phyloP scores from a whole-genome alignment of 1,284 basidiomycete species.

The Trichosporon ovoides region DNA sequence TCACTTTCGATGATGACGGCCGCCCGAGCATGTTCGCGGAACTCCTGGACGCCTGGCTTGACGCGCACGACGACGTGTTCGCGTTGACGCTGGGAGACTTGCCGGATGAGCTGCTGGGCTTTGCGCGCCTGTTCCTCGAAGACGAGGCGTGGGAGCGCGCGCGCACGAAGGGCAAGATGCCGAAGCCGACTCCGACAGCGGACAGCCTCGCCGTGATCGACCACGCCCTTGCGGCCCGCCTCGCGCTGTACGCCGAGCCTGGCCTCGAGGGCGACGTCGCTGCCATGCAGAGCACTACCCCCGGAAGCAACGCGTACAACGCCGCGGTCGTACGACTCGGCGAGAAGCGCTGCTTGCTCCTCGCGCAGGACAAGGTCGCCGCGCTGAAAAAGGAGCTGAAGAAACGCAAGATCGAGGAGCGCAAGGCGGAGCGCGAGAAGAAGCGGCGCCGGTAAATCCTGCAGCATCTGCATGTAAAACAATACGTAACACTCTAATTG shows the following conservation, averaged over 20 bases:
- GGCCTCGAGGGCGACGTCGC: slow-evolving; percentile 37
- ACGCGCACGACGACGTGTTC: slow-evolving; percentile 77
- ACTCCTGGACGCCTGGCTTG: slow-evolving; percentile 84
- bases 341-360: slow-evolving; percentile 48
- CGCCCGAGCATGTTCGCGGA: slow-evolving; percentile 24
- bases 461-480: background rate
- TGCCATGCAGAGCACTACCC: slow-evolving; percentile 20
- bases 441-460: background rate
- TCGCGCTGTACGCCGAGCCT: slow-evolving; percentile 6
- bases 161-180: slow-evolving; percentile 66
- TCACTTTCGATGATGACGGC: slow-evolving; percentile 44
- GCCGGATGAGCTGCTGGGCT: slow-evolving; percentile 63
- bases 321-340: slow-evolving; percentile 50
- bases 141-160: slow-evolving; percentile 63
- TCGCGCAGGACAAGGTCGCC: slow-evolving; percentile 9
- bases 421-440: background rate
- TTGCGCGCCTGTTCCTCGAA: slow-evolving; percentile 64
- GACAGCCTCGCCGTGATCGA: slow-evolving; percentile 48
- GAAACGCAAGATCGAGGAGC: slow-evolving; percentile 4
- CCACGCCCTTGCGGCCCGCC: slow-evolving; percentile 49
- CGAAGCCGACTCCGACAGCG: slow-evolving; percentile 63
- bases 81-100: slow-evolving; percentile 56
- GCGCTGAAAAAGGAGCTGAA: slow-evolving; percentile 1
- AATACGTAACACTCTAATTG: background rate
- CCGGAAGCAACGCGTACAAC: slow-evolving; percentile 22